Evolutionary conservation across 2,329 filamentous ascomycete species (phyloP).

Genomic region (Elsinoe necatrix): DNA sequence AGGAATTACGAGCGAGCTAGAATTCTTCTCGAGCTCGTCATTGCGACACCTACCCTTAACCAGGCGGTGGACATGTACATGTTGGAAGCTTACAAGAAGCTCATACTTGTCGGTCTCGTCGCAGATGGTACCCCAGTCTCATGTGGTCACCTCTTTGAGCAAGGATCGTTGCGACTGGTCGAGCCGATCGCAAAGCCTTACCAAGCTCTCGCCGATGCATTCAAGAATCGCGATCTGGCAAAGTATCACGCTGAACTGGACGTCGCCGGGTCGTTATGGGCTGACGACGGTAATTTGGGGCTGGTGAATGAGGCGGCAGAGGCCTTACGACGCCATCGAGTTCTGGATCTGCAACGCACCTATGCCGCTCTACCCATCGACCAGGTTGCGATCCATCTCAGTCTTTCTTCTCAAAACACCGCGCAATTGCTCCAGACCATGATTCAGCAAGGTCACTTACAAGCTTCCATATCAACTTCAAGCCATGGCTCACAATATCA

Average conservation of each 20-base stretch:
- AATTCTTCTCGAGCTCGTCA: conserved; percentile 39
- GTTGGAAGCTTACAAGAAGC: conserved; percentile 87
- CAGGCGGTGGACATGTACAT: conserved; percentile 63
- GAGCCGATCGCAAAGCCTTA: conserved; percentile 60
- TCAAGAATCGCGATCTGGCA: conserved; percentile 50
- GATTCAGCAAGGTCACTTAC: conserved; percentile 43
- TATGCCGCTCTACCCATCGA: conserved; percentile 57
- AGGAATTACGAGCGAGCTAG: conserved; percentile 37
- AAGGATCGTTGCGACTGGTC: conserved; percentile 48
- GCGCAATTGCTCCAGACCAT: conserved; percentile 46
- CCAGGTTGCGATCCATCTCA: conserved; percentile 45
- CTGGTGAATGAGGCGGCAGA: conserved; percentile 61
- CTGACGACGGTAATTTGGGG: conserved; percentile 61
- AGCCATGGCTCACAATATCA: neutral
- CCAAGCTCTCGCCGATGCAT: conserved; percentile 58
- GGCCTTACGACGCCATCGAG: conserved; percentile 66
- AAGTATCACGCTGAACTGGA: conserved; percentile 58
- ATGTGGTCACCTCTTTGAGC: conserved; percentile 50
- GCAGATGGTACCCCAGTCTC: conserved; percentile 52
- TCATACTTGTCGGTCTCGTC: conserved; percentile 69
- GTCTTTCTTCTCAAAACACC: conserved; percentile 43
- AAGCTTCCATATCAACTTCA: conserved; percentile 41
- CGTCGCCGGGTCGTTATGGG: conserved; percentile 41
- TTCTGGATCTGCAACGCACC: conserved; percentile 62
- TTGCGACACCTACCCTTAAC: conserved; percentile 59